Base-by-base conservation (phyloP, 768 basidiomycete species). In the Agaricus blazei region DNA sequence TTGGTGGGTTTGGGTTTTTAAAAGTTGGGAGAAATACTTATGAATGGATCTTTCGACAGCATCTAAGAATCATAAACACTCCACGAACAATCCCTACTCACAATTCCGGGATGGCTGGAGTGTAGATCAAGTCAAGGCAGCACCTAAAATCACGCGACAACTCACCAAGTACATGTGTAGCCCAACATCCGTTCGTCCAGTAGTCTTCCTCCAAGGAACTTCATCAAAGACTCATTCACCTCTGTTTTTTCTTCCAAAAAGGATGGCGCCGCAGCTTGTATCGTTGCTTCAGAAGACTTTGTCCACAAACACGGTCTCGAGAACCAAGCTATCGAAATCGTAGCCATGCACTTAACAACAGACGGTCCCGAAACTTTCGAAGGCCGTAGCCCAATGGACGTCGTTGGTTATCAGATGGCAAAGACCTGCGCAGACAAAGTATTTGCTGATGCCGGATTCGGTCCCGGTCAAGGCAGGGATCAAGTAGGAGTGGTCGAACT, bases 141-240 rank as follows among this genome's bases (percentile, higher is more conserved):
- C 88, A 2, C 77, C 80, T 5, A 85, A 84, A 70, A 82, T 92
- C 65, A 87, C 77, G 42, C 84, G 81, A 45, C 80, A 89, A 60
- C 71, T 90, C 47, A 90, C 90, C 2, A 88, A 88, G 68, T 85
- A 81, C 66, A 93, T 92, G 88, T 93, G 90, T 64, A 91, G 88
- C 61, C 90, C 90, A 0, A 93, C 90, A 31, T 91, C 83, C 36
- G 88, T 81, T 57, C 56, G 76, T 66, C 19, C 5, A 23, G 5
- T 19, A 26, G 3, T 9, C 27, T 29, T 15, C 37, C 29, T 19
- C 1, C 1, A 19, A 19, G 19, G 19, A 19, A 19, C 55, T 36
- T 34, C 9, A 15, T 55, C 11, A 38, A 46, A 36, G 5, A 49
- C 2, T 49, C 31, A 37, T 44, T 45, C 24, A 50, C 27, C 56